phyloP scores from a whole-genome alignment of 2,329 filamentous ascomycete species.

The Clarireedia monteithiana region DNA sequence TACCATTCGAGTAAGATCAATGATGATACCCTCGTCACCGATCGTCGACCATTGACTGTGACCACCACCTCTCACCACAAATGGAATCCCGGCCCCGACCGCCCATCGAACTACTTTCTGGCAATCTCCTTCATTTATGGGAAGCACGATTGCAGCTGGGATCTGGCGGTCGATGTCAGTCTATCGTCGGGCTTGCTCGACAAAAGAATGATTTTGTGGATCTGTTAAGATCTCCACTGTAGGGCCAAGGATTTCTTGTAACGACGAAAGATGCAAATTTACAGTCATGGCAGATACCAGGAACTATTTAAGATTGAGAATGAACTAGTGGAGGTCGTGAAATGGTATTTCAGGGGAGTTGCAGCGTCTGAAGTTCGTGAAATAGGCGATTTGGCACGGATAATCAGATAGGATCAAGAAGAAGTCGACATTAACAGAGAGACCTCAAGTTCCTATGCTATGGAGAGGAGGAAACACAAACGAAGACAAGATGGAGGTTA shows the following conservation, averaged over 20 bases:
- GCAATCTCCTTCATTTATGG: conserved; percentile 11
- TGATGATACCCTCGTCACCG: conserved; percentile 20
- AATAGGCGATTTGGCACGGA: no score
- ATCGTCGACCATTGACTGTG: conserved; percentile 26
- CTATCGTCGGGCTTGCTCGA: conserved; percentile 9
- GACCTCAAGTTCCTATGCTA: no score
- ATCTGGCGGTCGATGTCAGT: conserved; percentile 11
- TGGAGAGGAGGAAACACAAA: no score
- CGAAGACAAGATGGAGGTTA: no score
- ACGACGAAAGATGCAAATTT: not conserved
- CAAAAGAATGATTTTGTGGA: not conserved
- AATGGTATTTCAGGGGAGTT: no score
- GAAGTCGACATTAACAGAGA: no score
- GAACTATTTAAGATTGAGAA: no score
- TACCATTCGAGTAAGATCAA: conserved; percentile 20
- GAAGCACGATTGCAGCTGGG: conserved; percentile 14
- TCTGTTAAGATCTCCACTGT: not conserved
- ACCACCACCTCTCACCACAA: conserved; percentile 22
- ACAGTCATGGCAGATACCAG: no score
- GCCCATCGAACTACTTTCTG: conserved; percentile 11
- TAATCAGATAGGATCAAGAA: no score
- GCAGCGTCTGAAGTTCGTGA: no score
- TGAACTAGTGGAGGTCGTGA: no score
- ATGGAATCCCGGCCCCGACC: conserved; percentile 11
- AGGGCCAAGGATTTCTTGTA: not conserved